A percentile compares a stretch with the other conserved stretches of the same genome.
phyloP scores from a whole-genome alignment of 2,329 filamentous ascomycete genomes.

The Apiospora pterosperma region DNA sequence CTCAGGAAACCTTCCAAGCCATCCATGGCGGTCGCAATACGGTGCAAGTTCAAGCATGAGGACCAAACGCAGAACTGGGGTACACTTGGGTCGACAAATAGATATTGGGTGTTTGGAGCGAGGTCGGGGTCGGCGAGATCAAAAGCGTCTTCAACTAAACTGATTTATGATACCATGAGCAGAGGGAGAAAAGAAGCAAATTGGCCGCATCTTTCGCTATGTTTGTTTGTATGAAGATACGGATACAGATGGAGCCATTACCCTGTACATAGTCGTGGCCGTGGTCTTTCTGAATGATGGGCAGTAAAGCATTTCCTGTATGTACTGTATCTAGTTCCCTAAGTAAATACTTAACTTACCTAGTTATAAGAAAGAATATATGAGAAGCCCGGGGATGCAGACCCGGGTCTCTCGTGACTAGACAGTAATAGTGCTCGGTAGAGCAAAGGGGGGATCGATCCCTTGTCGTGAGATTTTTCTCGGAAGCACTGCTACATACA shows the following conservation, averaged over 20 bases:
- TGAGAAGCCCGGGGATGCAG: too few species aligned
- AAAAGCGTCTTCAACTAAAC: neutral
- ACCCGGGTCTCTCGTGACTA: too few species aligned
- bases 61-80: neutral
- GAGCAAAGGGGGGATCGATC: too few species aligned
- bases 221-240: neutral
- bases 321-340: too few species aligned
- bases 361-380: too few species aligned
- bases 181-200: neutral
- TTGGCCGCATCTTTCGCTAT: neutral
- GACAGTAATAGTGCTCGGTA: too few species aligned
- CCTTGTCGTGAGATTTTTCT: neutral
- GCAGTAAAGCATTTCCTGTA: too few species aligned
- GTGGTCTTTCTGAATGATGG: neutral
- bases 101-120: neutral
- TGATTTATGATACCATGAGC: constrained; percentile 9
- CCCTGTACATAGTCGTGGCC: neutral
- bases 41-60: neutral
- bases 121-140: neutral
- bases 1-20: constrained; percentile 60
- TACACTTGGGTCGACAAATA: neutral
- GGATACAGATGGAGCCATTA: neutral
- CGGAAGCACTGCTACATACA: neutral
- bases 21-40: constrained; percentile 5
- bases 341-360: too few species aligned